Conservation (phyloP, 2,329 filamentous ascomycete genomes). For the Aspergillus pseudonomiae region DNA sequence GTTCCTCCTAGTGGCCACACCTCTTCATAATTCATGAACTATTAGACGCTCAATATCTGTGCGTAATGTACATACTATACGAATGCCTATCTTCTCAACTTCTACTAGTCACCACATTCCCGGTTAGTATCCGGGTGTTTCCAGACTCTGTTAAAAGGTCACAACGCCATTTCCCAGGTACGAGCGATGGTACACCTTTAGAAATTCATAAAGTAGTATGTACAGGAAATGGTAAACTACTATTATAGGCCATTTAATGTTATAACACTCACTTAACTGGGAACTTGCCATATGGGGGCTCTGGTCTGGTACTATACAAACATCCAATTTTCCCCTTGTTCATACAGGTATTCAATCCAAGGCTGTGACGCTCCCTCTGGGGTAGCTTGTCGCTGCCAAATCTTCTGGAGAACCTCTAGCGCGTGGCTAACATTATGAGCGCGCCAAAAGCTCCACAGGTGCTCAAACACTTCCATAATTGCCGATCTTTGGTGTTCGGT, state of each 20-base stretch:
- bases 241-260: accelerated
- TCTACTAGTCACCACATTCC: too few species aligned
- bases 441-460: background rate
- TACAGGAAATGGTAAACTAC: background rate
- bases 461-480: background rate
- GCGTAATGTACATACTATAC: too few species aligned
- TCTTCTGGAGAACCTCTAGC: background rate
- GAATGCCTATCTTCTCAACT: too few species aligned
- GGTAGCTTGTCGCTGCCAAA: background rate
- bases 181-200: background rate
- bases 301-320: background rate
- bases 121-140: too few species aligned
- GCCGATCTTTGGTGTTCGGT: background rate
- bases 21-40: too few species aligned
- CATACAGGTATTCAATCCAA: background rate
- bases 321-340: background rate
- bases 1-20: too few species aligned
- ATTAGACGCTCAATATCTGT: too few species aligned
- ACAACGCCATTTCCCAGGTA: background rate
- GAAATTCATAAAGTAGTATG: accelerated
- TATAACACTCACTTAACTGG: accelerated
- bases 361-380: background rate
- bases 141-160: background rate
- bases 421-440: background rate
- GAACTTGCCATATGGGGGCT: background rate